Evolutionary conservation across 1,284 basidiomycete genomes (phyloP), one percentile per base, ranked within the genome.

Genomic region (Sparassis latifolia): DNA sequence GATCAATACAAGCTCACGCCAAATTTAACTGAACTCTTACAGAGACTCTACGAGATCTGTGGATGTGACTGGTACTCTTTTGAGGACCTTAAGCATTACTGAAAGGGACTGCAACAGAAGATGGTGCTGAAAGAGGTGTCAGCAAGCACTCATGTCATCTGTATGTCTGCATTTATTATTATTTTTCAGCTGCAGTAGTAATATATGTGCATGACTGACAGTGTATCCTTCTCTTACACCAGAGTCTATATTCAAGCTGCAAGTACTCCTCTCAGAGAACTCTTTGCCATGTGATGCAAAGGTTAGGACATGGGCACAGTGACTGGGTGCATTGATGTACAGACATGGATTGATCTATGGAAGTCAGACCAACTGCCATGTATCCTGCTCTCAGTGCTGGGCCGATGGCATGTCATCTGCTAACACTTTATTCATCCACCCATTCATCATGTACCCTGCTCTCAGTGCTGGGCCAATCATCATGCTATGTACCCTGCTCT

Each of bases 191-290:
- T 37, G n/a, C n/a, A n/a, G n/a, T n/a, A n/a, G n/a, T n/a, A n/a
- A n/a, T n/a, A n/a, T n/a, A n/a, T n/a, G n/a, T n/a, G n/a, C n/a
- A n/a, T n/a, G n/a, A n/a, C n/a, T n/a, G 7, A 27, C 33, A 53
- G 52, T 53, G 33, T 53, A 48, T 29, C 52, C 52, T 5, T 47
- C 52, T 40, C 39, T 50, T 20, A 44, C 5, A 12, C 30, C 32
- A 40, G 45, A 33, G 6, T 30, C 32, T 33, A 44, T 45, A 2
- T 3, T 1, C 7, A 33, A 35, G 5, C 28, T 53, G 9, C 20
- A 42, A 10, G 44, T 53, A 2, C 42, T 53, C 35, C 5, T 48
- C 7, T 9, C 9, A 10, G 49, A 53, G 38, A 39, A 29, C 20
- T 45, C 45, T 10, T 20, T 7, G 7, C 44, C 52, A 3, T 37